These are phyloP conservation scores for Cydonia oblonga DNA, from an alignment of 331 rosid genomes.

Conservation along the genomic window DNA sequence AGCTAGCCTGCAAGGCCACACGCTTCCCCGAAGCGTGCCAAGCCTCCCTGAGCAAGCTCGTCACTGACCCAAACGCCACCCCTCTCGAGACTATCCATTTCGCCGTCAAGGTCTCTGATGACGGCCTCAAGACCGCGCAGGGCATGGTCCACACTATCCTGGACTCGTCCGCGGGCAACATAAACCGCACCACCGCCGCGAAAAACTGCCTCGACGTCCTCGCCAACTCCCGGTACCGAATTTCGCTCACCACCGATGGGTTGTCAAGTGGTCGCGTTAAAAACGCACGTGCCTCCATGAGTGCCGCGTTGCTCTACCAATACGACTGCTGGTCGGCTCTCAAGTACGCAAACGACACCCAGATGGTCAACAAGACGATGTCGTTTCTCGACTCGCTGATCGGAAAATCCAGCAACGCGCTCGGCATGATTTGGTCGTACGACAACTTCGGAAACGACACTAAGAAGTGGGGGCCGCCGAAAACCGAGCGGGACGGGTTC, in stretches of 20 bases:
- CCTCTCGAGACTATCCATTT: constrained; percentile 32
- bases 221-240: constrained; percentile 34
- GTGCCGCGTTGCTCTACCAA: constrained; percentile 55
- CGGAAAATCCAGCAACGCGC: constrained; percentile 47
- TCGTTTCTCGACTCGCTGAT: constrained; percentile 38
- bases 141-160: constrained; percentile 45
- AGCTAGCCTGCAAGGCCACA: constrained; percentile 64
- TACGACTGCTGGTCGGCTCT: constrained; percentile 77
- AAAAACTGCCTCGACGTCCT: constrained; percentile 48
- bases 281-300: constrained; percentile 61
- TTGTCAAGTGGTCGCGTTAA: constrained; percentile 29
- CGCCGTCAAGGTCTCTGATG: constrained; percentile 31
- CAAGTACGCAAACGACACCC: constrained; percentile 77
- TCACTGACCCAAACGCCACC: constrained; percentile 18
- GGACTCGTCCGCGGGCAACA: constrained; percentile 20
- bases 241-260: constrained; percentile 28
- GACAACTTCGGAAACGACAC: constrained; percentile 35
- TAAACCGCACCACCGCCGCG: constrained; percentile 58
- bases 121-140: constrained; percentile 40
- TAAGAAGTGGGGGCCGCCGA: constrained; percentile 48
- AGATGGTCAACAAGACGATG: constrained; percentile 52
- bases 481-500: constrained; percentile 66
- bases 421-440: constrained; percentile 44
- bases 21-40: constrained; percentile 57
- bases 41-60: constrained; percentile 26